A percentile compares a stretch with the other conserved stretches of the same genome.
These are phyloP conservation scores for Polychytrium aggregatum DNA, from an alignment of 192 early-diverging fungal species.

Conservation along the genomic window DNA sequence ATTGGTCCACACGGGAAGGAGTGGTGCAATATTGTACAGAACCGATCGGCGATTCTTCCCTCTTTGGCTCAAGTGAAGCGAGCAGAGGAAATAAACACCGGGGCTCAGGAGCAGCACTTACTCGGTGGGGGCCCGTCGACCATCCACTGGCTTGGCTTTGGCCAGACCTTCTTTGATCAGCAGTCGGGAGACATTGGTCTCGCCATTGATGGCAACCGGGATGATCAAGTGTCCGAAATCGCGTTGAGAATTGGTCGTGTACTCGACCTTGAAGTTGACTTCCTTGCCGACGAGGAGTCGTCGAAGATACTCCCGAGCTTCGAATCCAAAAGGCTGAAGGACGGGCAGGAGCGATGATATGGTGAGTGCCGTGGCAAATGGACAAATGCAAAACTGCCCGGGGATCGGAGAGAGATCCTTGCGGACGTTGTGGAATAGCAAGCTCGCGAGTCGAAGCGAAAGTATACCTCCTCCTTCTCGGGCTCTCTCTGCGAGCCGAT, in stretches of 20 bases:
- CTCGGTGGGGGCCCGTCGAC: slow-evolving; percentile 17
- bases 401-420: too few species aligned
- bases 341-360: too few species aligned
- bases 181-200: slow-evolving; percentile 57
- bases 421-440: too few species aligned
- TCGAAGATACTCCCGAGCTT: slow-evolving; percentile 82
- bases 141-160: slow-evolving; percentile 46
- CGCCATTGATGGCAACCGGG: slow-evolving; percentile 33
- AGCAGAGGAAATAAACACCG: too few species aligned
- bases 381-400: too few species aligned
- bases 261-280: slow-evolving; percentile 69
- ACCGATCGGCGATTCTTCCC: too few species aligned
- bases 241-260: slow-evolving; percentile 55
- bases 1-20: too few species aligned
- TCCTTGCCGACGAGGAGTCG: slow-evolving; percentile 79
- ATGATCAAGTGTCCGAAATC: slow-evolving; percentile 42
- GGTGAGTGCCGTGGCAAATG: too few species aligned
- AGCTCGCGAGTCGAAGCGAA: too few species aligned
- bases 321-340: slow-evolving; percentile 42
- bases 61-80: too few species aligned
- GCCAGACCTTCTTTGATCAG: slow-evolving; percentile 77
- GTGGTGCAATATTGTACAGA: too few species aligned
- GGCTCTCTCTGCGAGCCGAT: slow-evolving; percentile 65
- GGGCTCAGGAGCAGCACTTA: too few species aligned
- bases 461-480: slow-evolving; percentile 77